Percentiles rank a stretch among this genome's conserved stretches.
These are phyloP conservation scores for Colletotrichum chlorophyti DNA, from an alignment of 2,329 filamentous ascomycete species.

Conservation along the genomic window DNA sequence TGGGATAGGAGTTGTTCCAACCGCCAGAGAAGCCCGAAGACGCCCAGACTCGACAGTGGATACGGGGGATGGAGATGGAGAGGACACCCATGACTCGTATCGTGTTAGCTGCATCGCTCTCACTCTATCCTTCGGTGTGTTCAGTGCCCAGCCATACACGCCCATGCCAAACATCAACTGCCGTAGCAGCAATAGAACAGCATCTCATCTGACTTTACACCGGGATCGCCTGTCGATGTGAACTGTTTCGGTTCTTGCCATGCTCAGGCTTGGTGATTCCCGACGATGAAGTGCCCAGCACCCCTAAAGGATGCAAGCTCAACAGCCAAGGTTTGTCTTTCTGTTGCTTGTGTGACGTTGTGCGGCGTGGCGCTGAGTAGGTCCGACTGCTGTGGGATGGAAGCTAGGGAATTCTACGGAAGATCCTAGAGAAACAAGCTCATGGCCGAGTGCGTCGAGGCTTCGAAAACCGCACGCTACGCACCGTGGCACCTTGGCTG, in stretches of 20 bases:
- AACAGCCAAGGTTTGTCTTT: too few species aligned
- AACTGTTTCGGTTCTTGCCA: too few species aligned
- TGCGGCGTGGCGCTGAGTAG: too few species aligned
- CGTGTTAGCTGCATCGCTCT: not conserved
- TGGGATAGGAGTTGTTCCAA: not conserved
- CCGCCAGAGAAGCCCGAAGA: not conserved
- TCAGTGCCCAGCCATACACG: not conserved
- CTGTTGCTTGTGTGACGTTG: too few species aligned
- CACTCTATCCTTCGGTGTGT: not conserved
- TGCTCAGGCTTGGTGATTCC: too few species aligned
- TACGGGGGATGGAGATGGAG: not conserved
- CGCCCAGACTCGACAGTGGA: not conserved
- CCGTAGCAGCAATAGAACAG: not conserved
- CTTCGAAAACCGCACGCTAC: not conserved
- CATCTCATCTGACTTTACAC: too few species aligned
- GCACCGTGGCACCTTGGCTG: not conserved
- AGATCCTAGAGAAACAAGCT: too few species aligned
- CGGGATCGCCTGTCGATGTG: too few species aligned
- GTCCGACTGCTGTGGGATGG: too few species aligned
- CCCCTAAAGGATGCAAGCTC: too few species aligned
- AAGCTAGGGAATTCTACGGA: too few species aligned
- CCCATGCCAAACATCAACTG: not conserved
- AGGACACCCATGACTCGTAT: constrained; percentile 13
- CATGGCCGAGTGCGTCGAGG: not conserved
- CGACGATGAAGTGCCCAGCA: too few species aligned